Evolutionary conservation across 2,329 filamentous ascomycete genomes (phyloP), one percentile per base, ranked within the genome.

Genomic region (Ophiocordyceps australis): DNA sequence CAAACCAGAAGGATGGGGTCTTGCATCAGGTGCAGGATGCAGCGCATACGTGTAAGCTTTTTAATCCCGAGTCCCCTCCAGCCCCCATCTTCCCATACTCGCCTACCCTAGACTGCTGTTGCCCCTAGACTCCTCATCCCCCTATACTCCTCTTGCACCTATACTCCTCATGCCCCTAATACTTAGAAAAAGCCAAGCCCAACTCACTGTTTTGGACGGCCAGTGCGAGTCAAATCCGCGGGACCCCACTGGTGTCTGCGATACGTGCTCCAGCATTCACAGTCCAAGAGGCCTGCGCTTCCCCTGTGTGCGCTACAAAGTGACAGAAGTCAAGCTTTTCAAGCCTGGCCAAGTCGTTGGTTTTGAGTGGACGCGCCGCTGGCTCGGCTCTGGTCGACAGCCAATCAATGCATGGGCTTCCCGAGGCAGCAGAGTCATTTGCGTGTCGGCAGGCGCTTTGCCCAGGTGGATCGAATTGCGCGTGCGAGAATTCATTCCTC

Each of bases 1-100:
- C 51, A 59, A 29, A 71, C 65, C 3, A 54, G 67, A 30, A 62
- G 59, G 28, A 61, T 65, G 12, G 65, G 65, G 7, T 67, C 62
- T 13, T 73, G 67, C 36, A 61, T 72, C 30, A 54, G 66, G 23
- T 73, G 67, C 33, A 55, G 63, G 25, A 69, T 71, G 62, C 67
- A 72, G 35, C 56, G 65, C 22, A 70, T 72, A 36, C 57, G 67
- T 25, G 66, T 71, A 43, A 55, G 63, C 49, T 19, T 12, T 30
- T n/a, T 3, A 9, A 8, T 14, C 22, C 6, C 13, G 13, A 11
- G 22, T 14, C 4, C 12, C 5, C 11, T n/a, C n/a, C n/a, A n/a
- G n/a, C n/a, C n/a, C n/a, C n/a, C n/a, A n/a, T n/a, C n/a, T n/a
- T n/a, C n/a, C n/a, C n/a, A n/a, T n/a, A n/a, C n/a, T 10, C 14